Evolutionary conservation across 257 asterid genomes (phyloP), one percentile per base, ranked within the genome.

Genomic region (Rhazya stricta): DNA sequence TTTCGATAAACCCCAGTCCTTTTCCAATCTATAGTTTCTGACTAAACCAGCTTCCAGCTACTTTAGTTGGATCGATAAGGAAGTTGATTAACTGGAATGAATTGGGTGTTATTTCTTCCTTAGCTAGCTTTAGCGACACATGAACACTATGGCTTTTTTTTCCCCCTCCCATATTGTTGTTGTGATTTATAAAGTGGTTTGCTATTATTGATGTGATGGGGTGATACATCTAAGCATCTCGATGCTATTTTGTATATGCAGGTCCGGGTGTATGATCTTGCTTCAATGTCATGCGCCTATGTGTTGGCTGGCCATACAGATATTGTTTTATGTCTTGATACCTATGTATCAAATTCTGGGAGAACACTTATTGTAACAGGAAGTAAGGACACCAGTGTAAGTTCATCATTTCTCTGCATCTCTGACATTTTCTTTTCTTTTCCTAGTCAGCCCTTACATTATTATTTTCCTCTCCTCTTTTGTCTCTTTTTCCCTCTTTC

Each of bases 191-290:
- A 36, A 39, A 41, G 46, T 27, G 32, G 23, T 41, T 58, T 50
- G 46, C 43, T 18, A 21, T 71, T 70, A 3, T 66, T 34, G 19
- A 66, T 66, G 71, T 39, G 30, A 37, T 23, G 4, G 37, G 29
- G 41, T 48, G 53, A 36, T 78, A 7, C 9, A 9, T 50, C 18
- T 53, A n/a, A 42, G 66, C 56, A 21, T 58, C 67, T 66, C 36
- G 51, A 8, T 1, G 43, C 7, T 8, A 4, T 53, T 54, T 56
- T 42, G 50, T 41, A 42, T 79, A 76, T 67, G 25, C 83, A 95
- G 99, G 96, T 95, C 34, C 94, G 97, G 72, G 97, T 95, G 74
- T 95, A 95, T 73, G 98, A 95, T 85, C 86, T 95, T 84, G 87
- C 93, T 77, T 85, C 99, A 29, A 91, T 92, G 99, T 95, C 99